Evolutionary conservation across 495 filamentous ascomycete species (phyloP).

Genomic region (Aspergillus coremiiformis): DNA sequence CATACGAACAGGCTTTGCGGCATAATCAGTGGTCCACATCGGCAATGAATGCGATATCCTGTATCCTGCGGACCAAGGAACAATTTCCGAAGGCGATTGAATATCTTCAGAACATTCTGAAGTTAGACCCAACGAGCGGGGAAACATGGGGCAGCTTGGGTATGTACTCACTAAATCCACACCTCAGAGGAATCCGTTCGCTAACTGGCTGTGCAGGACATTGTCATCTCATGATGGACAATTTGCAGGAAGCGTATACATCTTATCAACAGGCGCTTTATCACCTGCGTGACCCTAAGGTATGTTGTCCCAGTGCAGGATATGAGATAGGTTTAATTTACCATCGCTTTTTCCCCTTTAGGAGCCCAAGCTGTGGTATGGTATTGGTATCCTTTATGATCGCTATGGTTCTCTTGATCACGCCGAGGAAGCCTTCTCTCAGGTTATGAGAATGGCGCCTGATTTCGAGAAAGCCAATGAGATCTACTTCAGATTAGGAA

Average conservation of each 20-base stretch:
- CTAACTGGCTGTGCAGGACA: constrained; percentile 51
- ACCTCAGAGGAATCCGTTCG: background rate
- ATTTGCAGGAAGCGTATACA: constrained; percentile 94
- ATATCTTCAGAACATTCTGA: constrained; percentile 83
- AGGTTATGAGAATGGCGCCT: constrained; percentile 98
- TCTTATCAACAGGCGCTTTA: constrained; percentile 95
- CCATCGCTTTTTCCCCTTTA: constrained; percentile 31
- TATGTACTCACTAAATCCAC: constrained; percentile 27
- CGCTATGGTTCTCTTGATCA: constrained; percentile 95
- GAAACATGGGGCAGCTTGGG: constrained; percentile 96
- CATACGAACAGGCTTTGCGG: constrained; percentile 82
- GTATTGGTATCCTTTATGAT: constrained; percentile 96
- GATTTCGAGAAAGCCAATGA: constrained; percentile 99
- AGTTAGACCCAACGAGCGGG: constrained; percentile 80
- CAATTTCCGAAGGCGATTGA: constrained; percentile 92
- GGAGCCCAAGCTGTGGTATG: constrained; percentile 99
- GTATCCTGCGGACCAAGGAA: constrained; percentile 83
- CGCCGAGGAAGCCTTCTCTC: constrained; percentile 95
- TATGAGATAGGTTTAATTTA: background rate
- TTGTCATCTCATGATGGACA: constrained; percentile 99
- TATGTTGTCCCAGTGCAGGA: constrained; percentile 26
- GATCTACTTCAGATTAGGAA: constrained; percentile 96
- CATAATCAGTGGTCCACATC: constrained; percentile 85
- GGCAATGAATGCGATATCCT: constrained; percentile 90
- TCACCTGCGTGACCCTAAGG: constrained; percentile 90